phyloP scores from a whole-genome alignment of 2,329 filamentous ascomycete genomes.

The Ceratocystis cacaofunesta region DNA sequence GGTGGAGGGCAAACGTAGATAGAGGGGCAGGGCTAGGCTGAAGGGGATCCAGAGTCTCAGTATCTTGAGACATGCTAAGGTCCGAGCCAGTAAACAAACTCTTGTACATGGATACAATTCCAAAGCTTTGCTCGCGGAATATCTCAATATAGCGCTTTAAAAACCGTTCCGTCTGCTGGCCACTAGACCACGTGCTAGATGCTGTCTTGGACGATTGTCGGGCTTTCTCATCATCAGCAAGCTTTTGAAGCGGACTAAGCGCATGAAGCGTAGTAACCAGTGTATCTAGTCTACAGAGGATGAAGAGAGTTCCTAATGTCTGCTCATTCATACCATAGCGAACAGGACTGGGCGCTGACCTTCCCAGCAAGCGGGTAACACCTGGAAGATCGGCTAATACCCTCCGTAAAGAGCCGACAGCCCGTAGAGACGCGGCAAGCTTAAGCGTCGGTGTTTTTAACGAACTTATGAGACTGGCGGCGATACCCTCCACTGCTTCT shows the following conservation, averaged over 20 bases:
- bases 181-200: conserved; percentile 43
- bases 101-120: conserved; percentile 85
- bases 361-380: conserved; percentile 10
- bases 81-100: conserved; percentile 56
- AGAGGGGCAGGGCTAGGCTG: conserved; percentile 58
- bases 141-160: conserved; percentile 94
- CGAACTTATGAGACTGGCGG: conserved; percentile 63
- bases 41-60: conserved; percentile 28
- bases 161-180: conserved; percentile 87
- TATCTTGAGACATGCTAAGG: not conserved
- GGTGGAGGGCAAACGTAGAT: conserved; percentile 68
- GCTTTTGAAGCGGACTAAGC: conserved; percentile 66
- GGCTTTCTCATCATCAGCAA: conserved; percentile 70
- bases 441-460: conserved; percentile 69
- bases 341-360: not conserved
- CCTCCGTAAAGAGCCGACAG: conserved; percentile 77
- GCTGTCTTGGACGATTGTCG: conserved; percentile 30
- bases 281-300: conserved; percentile 71
- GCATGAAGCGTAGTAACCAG: conserved; percentile 68
- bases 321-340: conserved; percentile 35
- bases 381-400: conserved; percentile 54
- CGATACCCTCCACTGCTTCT: conserved; percentile 76
- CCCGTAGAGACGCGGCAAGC: conserved; percentile 77
- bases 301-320: conserved; percentile 65
- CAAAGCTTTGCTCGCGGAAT: conserved; percentile 93